Conservation (phyloP, 352 stramenopile genomes). For the Globisporangium orthogonon region DNA sequence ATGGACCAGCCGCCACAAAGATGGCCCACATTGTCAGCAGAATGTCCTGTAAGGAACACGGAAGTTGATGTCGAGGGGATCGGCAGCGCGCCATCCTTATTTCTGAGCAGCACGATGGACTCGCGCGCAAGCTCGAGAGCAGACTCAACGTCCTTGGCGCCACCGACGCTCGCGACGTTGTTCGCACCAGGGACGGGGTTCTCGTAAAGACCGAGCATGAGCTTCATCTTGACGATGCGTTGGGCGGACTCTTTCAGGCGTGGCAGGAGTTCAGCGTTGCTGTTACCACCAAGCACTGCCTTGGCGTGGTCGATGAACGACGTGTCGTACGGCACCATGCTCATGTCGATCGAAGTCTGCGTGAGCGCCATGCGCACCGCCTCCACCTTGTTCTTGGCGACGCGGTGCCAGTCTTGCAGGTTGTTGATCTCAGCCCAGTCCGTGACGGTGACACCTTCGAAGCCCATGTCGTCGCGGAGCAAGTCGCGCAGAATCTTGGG, state of each 20-base stretch:
- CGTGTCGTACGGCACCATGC: constrained; percentile 70
- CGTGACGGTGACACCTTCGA: constrained; percentile 87
- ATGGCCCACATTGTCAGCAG: constrained; percentile 58
- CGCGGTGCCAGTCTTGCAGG: constrained; percentile 52
- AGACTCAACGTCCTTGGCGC: constrained; percentile 34
- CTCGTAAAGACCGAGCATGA: constrained; percentile 64
- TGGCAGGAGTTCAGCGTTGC: constrained; percentile 22
- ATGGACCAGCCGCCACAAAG: constrained; percentile 80
- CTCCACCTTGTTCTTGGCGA: constrained; percentile 41
- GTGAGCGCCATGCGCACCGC: constrained; percentile 62
- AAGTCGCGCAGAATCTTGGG: constrained; percentile 70
- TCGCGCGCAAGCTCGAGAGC: constrained; percentile 51
- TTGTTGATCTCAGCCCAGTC: constrained; percentile 92
- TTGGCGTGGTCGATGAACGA: constrained; percentile 47
- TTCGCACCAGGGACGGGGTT: constrained; percentile 41
- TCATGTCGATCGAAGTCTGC: constrained; percentile 88
- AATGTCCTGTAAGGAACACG: constrained; percentile 65
- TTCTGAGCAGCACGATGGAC: constrained; percentile 38
- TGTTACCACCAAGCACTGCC: constrained; percentile 17
- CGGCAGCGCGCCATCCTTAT: constrained; percentile 47
- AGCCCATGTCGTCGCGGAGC: constrained; percentile 79
- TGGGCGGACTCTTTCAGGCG: constrained; percentile 51
- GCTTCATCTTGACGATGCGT: constrained; percentile 70
- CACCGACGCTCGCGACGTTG: constrained; percentile 36
- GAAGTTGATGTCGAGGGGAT: constrained; percentile 14